These are phyloP conservation scores for Colletotrichum gigasporum DNA, from an alignment of 2,329 filamentous ascomycete species.

Conservation along the genomic window DNA sequence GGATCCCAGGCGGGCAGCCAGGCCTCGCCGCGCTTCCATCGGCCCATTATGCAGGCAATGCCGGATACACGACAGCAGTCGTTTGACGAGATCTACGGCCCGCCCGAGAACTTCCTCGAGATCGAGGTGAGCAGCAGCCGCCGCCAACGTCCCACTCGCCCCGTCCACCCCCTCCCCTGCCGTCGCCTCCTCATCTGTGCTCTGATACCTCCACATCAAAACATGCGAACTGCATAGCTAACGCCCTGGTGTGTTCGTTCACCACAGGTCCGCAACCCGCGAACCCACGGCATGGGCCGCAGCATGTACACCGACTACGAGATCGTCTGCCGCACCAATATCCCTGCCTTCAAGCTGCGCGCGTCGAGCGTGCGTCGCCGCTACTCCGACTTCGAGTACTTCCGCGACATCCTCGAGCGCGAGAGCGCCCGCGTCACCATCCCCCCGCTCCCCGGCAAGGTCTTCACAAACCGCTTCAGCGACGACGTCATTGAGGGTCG, in stretches of 20 bases:
- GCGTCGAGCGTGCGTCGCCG: slow-evolving; percentile 88
- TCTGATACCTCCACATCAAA: not conserved
- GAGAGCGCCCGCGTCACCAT: slow-evolving; percentile 95
- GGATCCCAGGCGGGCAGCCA: slow-evolving; percentile 32
- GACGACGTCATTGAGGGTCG: slow-evolving; percentile 98
- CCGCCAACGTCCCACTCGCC: not conserved
- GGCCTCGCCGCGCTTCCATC: slow-evolving; percentile 50
- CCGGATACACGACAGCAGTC: slow-evolving; percentile 86
- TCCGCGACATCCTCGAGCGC: slow-evolving; percentile 96
- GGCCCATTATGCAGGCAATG: slow-evolving; percentile 71
- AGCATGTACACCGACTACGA: slow-evolving; percentile 99
- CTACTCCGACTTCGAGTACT: slow-evolving; percentile 99
- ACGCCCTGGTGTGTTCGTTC: slow-evolving; percentile 7
- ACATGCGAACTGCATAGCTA: not conserved
- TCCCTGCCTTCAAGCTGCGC: slow-evolving; percentile 97
- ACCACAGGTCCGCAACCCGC: slow-evolving; percentile 85
- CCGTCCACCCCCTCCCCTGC: not conserved
- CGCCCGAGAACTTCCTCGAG: slow-evolving; percentile 98
- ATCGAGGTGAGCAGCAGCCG: slow-evolving; percentile 76
- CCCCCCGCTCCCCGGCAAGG: slow-evolving; percentile 93
- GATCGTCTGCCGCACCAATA: slow-evolving; percentile 97
- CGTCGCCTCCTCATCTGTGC: too few species aligned
- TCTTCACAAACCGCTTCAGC: slow-evolving; percentile 97
- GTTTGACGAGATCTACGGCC: slow-evolving; percentile 98
- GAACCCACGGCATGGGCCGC: slow-evolving; percentile 93